A percentile compares a stretch with the other conserved stretches of the same genome.
Conservation (phyloP, 2,329 filamentous ascomycete species). For the Ceratocystis smalleyi region DNA sequence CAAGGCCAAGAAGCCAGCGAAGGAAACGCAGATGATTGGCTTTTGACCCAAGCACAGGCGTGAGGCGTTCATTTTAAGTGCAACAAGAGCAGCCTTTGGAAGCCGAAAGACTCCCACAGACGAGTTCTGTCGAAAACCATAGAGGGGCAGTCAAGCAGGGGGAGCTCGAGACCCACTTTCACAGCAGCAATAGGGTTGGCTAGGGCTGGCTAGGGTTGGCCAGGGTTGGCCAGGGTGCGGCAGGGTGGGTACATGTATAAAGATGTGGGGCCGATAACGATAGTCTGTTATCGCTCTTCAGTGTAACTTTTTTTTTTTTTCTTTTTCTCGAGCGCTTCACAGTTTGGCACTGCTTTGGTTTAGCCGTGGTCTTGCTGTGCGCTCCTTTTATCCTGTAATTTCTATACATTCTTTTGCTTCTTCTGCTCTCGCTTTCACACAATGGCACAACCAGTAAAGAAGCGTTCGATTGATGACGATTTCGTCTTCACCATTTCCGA, state of each 20-base stretch:
- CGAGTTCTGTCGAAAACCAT: too few relatives aligned
- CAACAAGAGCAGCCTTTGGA: conserved; percentile 9
- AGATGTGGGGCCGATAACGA: not conserved
- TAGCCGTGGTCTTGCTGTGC: conserved; percentile 2
- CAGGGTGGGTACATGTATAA: too few relatives aligned
- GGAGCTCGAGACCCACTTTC: conserved; percentile 3
- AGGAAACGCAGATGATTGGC: conserved; percentile 5
- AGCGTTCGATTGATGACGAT: conserved; percentile 38
- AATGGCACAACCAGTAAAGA: conserved; percentile 36
- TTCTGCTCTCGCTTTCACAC: conserved; percentile 17
- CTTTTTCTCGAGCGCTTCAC: not conserved
- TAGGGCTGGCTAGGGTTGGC: too few relatives aligned
- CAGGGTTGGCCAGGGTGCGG: too few relatives aligned
- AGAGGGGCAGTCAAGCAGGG: not conserved
- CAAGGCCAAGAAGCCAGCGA: not conserved
- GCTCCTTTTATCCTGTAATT: not conserved
- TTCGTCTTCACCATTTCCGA: conserved; percentile 46
- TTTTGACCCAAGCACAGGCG: conserved; percentile 10
- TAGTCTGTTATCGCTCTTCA: not conserved
- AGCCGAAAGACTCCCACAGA: not conserved
- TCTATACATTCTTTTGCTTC: conserved; percentile 1
- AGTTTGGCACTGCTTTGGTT: not conserved
- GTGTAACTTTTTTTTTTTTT: conserved; percentile 9
- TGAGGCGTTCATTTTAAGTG: not conserved
- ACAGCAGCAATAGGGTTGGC: too few relatives aligned